Base-by-base conservation (phyloP, 768 basidiomycete species). In the Erythrobasidium yunnanense region DNA sequence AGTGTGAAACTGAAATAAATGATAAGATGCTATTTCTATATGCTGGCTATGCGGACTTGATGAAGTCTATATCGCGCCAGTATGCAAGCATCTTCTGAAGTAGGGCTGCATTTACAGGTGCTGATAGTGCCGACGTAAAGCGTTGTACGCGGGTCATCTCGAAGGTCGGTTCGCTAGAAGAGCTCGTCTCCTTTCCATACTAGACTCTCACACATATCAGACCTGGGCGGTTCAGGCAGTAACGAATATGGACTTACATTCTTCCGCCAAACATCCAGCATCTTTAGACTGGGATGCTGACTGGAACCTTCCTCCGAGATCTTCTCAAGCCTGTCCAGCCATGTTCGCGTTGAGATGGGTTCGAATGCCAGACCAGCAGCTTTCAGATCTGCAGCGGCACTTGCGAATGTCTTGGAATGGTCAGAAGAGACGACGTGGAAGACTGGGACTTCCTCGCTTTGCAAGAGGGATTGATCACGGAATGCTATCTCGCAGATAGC, bases 181-280 rank as follows among this genome's bases (percentile, higher is more conserved):
- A 11, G 38, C 38, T 42, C 11, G 38, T n/a, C n/a, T 42, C 11
- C 38, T 42, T 42, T 11, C 38, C 38, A 58, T 6, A 49, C 17
- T n/a, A 11, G 20, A n/a, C n/a, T n/a, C n/a, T n/a, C n/a, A n/a
- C n/a, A n/a, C n/a, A n/a, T n/a, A n/a, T n/a, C n/a, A n/a, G n/a
- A n/a, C n/a, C n/a, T n/a, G n/a, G n/a, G n/a, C n/a, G n/a, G n/a
- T n/a, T n/a, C n/a, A n/a, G n/a, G n/a, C n/a, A n/a, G n/a, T n/a
- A 6, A 6, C 38, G 23, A 29, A 35, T 22, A 7, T n/a, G n/a
- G 20, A 65, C 66, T 30, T 15, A 67, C 66, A 11, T 45, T 55
- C 45, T 46, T 51, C 46, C 63, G 35, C 66, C 66, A 67, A 5
- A 58, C 30, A 15, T 13, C 25, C 6, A 67, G 46, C 62, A 67